Conservation (phyloP, 192 early-diverging fungal species). For the Chytriomyces sp. region DNA sequence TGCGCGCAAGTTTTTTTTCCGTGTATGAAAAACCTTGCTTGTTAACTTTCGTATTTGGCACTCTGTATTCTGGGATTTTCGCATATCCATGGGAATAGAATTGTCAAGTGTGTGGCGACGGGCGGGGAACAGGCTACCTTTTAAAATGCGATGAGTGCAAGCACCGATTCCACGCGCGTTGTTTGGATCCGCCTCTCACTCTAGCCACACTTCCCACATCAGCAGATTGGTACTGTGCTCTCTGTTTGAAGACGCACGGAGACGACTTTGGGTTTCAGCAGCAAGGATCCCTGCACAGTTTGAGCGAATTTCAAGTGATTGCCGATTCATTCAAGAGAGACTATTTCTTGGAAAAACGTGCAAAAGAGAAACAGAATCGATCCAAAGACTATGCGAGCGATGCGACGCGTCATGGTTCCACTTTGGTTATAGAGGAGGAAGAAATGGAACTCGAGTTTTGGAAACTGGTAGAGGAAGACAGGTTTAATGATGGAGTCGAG, state of each 20-base stretch:
- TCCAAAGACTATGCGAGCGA: too few relatives aligned
- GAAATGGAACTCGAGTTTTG: conserved; percentile 92
- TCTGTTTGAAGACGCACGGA: conserved; percentile 77
- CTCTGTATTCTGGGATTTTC: too few relatives aligned
- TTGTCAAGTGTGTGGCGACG: conserved; percentile 57
- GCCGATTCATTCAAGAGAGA: conserved; percentile 81
- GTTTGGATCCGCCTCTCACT: conserved; percentile 71
- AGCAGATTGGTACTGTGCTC: conserved; percentile 84
- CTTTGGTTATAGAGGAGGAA: conserved; percentile 67
- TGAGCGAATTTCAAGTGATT: conserved; percentile 78
- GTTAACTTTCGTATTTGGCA: too few relatives aligned
- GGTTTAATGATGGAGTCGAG: conserved; percentile 81
- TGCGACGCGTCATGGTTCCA: neutral
- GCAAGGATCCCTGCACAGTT: conserved; percentile 71
- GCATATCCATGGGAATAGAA: conserved; percentile 9
- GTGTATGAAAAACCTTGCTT: too few relatives aligned
- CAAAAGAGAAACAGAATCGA: conserved; percentile 28
- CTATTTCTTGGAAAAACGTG: conserved; percentile 63
- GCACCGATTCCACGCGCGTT: conserved; percentile 80
- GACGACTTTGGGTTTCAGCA: conserved; percentile 96
- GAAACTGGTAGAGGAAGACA: conserved; percentile 72
- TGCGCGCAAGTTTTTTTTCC: neutral
- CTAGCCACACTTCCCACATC: conserved; percentile 48
- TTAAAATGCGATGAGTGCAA: conserved; percentile 90
- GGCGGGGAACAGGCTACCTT: conserved; percentile 66